Evolutionary conservation across 2,329 filamentous ascomycete species (phyloP).

Genomic region (Phialemoniopsis sp.): DNA sequence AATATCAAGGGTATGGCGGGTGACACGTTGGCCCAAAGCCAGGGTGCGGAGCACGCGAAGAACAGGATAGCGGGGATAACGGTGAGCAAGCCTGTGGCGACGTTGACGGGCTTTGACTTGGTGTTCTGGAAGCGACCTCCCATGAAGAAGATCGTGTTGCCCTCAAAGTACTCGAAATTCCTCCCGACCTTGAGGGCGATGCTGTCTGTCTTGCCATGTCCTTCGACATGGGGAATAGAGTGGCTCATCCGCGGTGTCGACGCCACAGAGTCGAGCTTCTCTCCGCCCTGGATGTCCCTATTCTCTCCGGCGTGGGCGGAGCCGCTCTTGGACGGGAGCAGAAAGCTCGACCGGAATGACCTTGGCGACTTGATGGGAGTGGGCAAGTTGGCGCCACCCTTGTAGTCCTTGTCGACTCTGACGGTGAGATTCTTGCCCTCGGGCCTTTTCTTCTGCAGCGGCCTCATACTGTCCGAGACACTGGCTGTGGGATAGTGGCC

Average conservation of each 20-base stretch:
- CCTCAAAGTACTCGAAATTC: conserved; percentile 90
- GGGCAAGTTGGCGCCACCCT: conserved; percentile 35
- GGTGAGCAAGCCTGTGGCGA: conserved; percentile 79
- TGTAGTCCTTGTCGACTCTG: conserved; percentile 58
- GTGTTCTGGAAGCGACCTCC: conserved; percentile 87
- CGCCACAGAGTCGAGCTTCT: conserved; percentile 77
- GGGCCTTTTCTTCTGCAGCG: conserved; percentile 52
- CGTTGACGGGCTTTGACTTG: conserved; percentile 80
- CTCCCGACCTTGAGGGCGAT: conserved; percentile 55
- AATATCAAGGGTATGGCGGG: conserved; percentile 87
- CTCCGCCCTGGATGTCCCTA: conserved; percentile 62
- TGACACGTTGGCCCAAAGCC: conserved; percentile 81
- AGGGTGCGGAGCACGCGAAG: conserved; percentile 79
- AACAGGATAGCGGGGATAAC: conserved; percentile 77
- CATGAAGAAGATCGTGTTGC: conserved; percentile 87
- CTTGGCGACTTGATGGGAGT: conserved; percentile 67
- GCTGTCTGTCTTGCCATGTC: conserved; percentile 28
- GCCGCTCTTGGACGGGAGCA: conserved; percentile 56
- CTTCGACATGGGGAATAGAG: conserved; percentile 12
- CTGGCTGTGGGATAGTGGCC: conserved; percentile 56
- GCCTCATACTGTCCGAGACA: conserved; percentile 73
- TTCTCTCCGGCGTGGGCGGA: conserved; percentile 40
- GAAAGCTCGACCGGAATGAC: conserved; percentile 74
- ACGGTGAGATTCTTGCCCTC: conserved; percentile 42
- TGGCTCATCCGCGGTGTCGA: conserved; percentile 64